Conservation (phyloP, 2,329 filamentous ascomycete species). For the Hypoxylon sp. region DNA sequence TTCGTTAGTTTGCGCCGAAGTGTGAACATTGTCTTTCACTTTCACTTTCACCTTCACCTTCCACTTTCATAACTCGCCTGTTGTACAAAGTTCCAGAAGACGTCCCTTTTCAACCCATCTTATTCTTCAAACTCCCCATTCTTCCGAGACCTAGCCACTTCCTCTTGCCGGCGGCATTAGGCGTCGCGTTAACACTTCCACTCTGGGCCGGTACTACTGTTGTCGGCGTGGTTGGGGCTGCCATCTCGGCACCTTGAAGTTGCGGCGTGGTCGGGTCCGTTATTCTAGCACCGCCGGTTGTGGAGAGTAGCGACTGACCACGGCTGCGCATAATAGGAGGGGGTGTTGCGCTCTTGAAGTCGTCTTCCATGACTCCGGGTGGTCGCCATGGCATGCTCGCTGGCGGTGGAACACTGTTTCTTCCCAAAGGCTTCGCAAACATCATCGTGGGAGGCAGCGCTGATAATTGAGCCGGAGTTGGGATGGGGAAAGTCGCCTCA, state of each 20-base stretch:
- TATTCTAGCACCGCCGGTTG: conserved; percentile 10
- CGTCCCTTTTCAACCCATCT: conserved; percentile 41
- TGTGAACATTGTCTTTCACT: not conserved
- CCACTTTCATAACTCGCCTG: not conserved
- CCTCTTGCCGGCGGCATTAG: conserved; percentile 39
- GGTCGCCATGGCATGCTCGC: conserved; percentile 54
- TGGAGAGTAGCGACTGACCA: conserved; percentile 31
- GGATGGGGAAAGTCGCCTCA: conserved; percentile 44
- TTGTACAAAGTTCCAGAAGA: conserved; percentile 14
- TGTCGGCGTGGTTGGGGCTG: conserved; percentile 32
- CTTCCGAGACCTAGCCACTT: conserved; percentile 54
- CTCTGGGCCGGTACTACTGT: conserved; percentile 23
- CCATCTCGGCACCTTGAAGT: conserved; percentile 15
- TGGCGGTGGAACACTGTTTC: conserved; percentile 53
- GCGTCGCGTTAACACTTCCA: conserved; percentile 16
- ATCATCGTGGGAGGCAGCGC: conserved; percentile 28
- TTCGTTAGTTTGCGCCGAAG: not conserved
- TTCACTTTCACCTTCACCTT: too few species aligned
- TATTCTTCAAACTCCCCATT: conserved; percentile 48
- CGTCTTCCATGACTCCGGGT: conserved; percentile 61
- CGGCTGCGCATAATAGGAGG: conserved; percentile 68
- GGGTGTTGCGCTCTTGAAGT: conserved; percentile 66
- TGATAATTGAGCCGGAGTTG: conserved; percentile 42
- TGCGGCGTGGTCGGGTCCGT: conserved; percentile 25
- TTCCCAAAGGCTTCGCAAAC: conserved; percentile 38